These are phyloP conservation scores for Tulasnella sp. DNA, from an alignment of 768 basidiomycete genomes.

Conservation along the genomic window DNA sequence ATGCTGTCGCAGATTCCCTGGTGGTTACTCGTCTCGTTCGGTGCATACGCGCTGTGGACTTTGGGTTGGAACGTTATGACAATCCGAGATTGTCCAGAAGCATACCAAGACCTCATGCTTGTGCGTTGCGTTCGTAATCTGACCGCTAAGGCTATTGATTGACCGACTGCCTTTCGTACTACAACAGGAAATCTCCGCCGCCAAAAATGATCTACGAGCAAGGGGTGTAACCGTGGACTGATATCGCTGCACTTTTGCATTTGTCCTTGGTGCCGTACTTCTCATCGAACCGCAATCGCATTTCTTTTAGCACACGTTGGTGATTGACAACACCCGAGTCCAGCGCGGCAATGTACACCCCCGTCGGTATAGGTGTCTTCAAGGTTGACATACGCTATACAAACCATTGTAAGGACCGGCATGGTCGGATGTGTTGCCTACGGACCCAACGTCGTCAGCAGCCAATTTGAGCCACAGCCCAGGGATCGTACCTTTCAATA, in stretches of 20 bases:
- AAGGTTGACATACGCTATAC: too few species aligned
- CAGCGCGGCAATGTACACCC: too few species aligned
- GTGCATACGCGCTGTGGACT: slow-evolving; percentile 16
- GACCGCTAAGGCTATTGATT: not conserved
- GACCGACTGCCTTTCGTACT: not conserved
- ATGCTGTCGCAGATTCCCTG: slow-evolving; percentile 12
- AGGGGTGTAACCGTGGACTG: slow-evolving; percentile 16
- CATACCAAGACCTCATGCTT: slow-evolving; percentile 17
- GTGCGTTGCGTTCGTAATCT: not conserved
- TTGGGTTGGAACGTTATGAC: slow-evolving; percentile 17
- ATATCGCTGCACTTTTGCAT: too few species aligned
- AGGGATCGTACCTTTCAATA: not conserved
- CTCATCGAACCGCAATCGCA: too few species aligned
- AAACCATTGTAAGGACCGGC: not conserved
- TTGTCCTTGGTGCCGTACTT: too few species aligned
- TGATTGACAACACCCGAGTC: too few species aligned
- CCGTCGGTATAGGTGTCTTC: too few species aligned
- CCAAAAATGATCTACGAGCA: slow-evolving; percentile 17
- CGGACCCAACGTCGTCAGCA: too few species aligned
- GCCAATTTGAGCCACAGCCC: too few species aligned
- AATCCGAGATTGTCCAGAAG: slow-evolving; percentile 18
- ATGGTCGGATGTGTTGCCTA: too few species aligned
- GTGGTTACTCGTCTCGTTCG: slow-evolving; percentile 19
- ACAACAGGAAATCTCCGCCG: slow-evolving; percentile 17
- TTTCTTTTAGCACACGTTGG: too few species aligned